These are phyloP conservation scores for Capillidium rhysosporum DNA, from an alignment of 371 early-diverging fungal genomes.

Conservation along the genomic window DNA sequence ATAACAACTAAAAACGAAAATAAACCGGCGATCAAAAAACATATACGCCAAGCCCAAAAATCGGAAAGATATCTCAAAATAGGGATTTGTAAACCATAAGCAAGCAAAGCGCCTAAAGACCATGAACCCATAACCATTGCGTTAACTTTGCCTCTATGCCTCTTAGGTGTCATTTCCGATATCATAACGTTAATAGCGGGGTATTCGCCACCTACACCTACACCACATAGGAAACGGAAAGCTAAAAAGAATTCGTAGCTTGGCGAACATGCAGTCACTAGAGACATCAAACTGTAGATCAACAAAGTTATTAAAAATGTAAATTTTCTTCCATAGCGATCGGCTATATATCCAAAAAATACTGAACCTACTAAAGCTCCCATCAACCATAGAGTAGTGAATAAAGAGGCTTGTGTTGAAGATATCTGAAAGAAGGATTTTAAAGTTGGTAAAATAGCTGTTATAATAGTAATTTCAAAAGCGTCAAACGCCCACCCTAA, in stretches of 20 bases:
- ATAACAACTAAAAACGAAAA: not conserved
- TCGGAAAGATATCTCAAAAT: slow-evolving; percentile 4
- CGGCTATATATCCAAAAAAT: not conserved
- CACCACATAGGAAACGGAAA: slow-evolving; percentile 8
- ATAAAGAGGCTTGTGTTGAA: not conserved
- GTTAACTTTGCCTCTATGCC: slow-evolving; percentile 6
- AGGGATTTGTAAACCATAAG: not conserved
- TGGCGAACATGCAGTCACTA: slow-evolving; percentile 5
- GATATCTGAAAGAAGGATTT: not conserved
- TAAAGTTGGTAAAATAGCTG: not conserved
- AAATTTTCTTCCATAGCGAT: not conserved
- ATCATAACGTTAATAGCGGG: slow-evolving; percentile 7
- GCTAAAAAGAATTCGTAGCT: slow-evolving; percentile 6
- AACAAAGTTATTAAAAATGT: slow-evolving; percentile 1
- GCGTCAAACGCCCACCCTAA: not conserved
- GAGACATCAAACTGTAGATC: slow-evolving; percentile 5
- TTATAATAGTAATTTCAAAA: not conserved
- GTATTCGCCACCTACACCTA: slow-evolving; percentile 9
- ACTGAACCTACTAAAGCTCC: not conserved
- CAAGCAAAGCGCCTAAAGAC: slow-evolving; percentile 7
- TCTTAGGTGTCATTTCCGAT: slow-evolving; percentile 4
- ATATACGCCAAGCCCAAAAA: slow-evolving; percentile 5
- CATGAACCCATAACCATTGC: slow-evolving; percentile 7
- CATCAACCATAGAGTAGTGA: not conserved
- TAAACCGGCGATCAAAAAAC: slow-evolving; percentile 3